Evolutionary conservation across 2,329 filamentous ascomycete species (phyloP), one percentile per base, ranked within the genome.

Genomic region (Eutypa lata): DNA sequence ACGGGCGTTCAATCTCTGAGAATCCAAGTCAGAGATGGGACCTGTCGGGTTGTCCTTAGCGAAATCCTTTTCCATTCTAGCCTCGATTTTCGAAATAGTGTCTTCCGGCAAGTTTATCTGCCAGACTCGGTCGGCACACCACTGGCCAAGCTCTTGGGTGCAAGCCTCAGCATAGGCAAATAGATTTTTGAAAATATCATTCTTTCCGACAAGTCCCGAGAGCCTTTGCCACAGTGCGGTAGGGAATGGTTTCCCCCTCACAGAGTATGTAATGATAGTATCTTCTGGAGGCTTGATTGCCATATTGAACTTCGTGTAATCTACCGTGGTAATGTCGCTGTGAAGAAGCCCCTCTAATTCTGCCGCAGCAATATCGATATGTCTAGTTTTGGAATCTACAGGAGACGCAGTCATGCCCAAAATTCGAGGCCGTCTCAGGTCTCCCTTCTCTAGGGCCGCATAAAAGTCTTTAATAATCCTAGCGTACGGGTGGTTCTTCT

Each of bases 351-450:
- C 78, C 66, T 97, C 93, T 0, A 99, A 80, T 50, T 89, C 84
- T 54, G 75, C 73, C 0, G 90, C 89, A 37, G 89, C 90, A 54
- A 83, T 76, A 16, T 78, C 76, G 26, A 96, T 80, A 58, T 96
- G 86, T 19, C 22, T 45, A 0, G 82, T 81, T 63, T 90, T 88
- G 0, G 90, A 85, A 71, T 97, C 92, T 2, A 97, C 87, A 0
- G 94, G 94, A 0, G 94, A 97, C 7, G 94, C 94, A 1, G 94
- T 99, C 93, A 97, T 97, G 24, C 93, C 93, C 59, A 99, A 89
- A 19, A 99, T 86, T 37, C 86, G 87, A 3, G 94, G 94, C 4
- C 84, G 79, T 47, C 72, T 73, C 0, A 65, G 61, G 0, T 68
- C 57, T 1, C 76, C 71, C 1, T 68, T 60, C 28, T 78, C 74